A percentile compares a stretch with the other conserved stretches of the same genome.
phyloP scores from a whole-genome alignment of 257 asterid species.

The Primulina huaijiensis region DNA sequence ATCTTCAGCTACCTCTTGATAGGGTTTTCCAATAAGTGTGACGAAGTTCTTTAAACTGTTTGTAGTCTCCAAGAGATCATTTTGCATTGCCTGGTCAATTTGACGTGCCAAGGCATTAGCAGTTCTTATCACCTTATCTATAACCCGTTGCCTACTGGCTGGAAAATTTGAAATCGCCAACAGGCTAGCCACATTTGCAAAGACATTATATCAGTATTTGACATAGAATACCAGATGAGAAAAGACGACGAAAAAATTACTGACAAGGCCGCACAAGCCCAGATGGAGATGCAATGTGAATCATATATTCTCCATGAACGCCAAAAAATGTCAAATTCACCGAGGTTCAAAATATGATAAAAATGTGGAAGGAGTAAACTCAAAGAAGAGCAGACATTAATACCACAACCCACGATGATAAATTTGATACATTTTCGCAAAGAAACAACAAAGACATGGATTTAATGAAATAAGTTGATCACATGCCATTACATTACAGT shows the following conservation, averaged over 20 bases:
- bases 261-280: background rate
- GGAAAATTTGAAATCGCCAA: conserved; percentile 85
- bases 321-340: background rate
- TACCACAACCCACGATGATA: background rate
- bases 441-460: background rate
- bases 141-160: conserved; percentile 54
- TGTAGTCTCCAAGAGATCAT: conserved; percentile 63
- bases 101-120: conserved; percentile 79
- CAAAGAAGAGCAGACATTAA: background rate
- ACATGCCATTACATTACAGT: background rate
- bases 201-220: conserved; percentile 10
- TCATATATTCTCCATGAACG: background rate
- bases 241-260: too few relatives aligned
- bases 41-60: conserved; percentile 50
- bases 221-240: background rate
- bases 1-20: conserved; percentile 54
- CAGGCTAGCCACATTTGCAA: conserved; percentile 45
- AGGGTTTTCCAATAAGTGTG: conserved; percentile 52
- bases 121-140: conserved; percentile 70
- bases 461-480: background rate
- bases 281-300: background rate
- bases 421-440: too few relatives aligned
- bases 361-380: background rate
- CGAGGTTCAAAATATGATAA: background rate
- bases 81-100: conserved; percentile 79